Evolutionary conservation across 352 stramenopile genomes (phyloP), one percentile per base, ranked within the genome.

Genomic region (Phytopythium delawarense): DNA sequence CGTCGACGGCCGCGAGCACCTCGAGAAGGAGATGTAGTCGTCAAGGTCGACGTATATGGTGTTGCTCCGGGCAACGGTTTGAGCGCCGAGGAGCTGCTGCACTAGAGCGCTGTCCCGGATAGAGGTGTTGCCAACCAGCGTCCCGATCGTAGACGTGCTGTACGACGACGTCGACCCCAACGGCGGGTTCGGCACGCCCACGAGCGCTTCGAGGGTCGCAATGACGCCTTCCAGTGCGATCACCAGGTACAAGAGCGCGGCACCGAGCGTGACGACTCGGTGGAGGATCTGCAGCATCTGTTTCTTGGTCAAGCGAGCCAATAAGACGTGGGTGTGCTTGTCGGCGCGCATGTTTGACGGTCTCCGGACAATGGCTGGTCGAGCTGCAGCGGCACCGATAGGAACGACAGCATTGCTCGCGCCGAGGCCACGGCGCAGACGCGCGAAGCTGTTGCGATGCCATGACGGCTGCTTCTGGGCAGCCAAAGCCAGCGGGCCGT

Each of bases 91-190:
- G 6, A 60, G n/a, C 21, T 68, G n/a, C 21, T 65, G 54, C 8
- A 83, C 51, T 0, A 85, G 57, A 0, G 65, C 60, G 54, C 74
- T 83, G 9, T 72, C 61, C n/a, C 58, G 48, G 46, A 83, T 71
- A 7, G 62, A 56, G 7, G 54, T 59, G 20, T 25, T 57, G 21
- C 68, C 53, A 32, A 63, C 46, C 20, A 58, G 20, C 9, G 46
- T 59, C 37, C 18, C 66, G 50, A 52, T 68, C 35, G 37, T 65
- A 57, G 21, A 49, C 1, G 56, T 73, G 62, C 28, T 64, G 48
- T 61, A 75, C 53, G 52, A 67, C 64, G 15, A 75, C 65, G 28
- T 71, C 21, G 61, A 72, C 64, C 1, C 12, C 9, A 20, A 49
- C 42, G 18, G 66, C 69, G 3, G 69, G 57, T 59, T 55, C 60